phyloP scores from a whole-genome alignment of 164 flowering plant species.

The Vitis rotundifolia region DNA sequence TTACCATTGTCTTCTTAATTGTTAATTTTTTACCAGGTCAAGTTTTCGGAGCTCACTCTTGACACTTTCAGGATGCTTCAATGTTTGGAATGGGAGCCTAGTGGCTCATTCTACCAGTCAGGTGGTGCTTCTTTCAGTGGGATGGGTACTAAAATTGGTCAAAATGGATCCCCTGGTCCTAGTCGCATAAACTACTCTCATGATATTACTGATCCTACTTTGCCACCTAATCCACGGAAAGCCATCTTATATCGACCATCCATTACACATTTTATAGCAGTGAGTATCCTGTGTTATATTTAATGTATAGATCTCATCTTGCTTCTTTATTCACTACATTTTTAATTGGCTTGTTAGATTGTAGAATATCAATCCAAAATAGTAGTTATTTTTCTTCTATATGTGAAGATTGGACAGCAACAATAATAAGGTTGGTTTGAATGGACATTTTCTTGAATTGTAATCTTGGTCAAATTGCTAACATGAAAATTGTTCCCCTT shows the following conservation, averaged over 20 bases:
- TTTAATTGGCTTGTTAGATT: not conserved
- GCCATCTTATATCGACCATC: slow-evolving; percentile 76
- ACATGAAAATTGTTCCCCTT: too few relatives aligned
- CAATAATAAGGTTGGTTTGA: too few relatives aligned
- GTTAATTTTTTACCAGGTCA: slow-evolving; percentile 52
- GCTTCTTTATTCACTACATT: not conserved
- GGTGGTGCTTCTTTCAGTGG: slow-evolving; percentile 5
- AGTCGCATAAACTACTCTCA: slow-evolving; percentile 41
- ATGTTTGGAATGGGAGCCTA: slow-evolving; percentile 94
- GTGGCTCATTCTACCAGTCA: slow-evolving; percentile 77
- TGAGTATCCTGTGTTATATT: slow-evolving; percentile 37
- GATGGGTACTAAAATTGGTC: slow-evolving; percentile 28
- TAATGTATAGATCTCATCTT: not conserved
- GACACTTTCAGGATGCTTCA: slow-evolving; percentile 93
- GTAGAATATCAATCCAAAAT: not conserved
- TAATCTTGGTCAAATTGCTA: too few relatives aligned
- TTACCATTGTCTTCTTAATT: not conserved
- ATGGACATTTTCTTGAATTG: too few relatives aligned
- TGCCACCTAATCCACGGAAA: slow-evolving; percentile 85
- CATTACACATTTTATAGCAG: slow-evolving; percentile 73
- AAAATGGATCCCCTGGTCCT: slow-evolving; percentile 47
- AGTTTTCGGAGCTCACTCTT: slow-evolving; percentile 81
- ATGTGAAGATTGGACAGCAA: too few relatives aligned
- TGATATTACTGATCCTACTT: slow-evolving; percentile 69
- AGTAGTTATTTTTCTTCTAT: too few relatives aligned